Evolutionary conservation across 345 rosid genomes (phyloP).

Genomic region (Eucalyptus tenuipes): DNA sequence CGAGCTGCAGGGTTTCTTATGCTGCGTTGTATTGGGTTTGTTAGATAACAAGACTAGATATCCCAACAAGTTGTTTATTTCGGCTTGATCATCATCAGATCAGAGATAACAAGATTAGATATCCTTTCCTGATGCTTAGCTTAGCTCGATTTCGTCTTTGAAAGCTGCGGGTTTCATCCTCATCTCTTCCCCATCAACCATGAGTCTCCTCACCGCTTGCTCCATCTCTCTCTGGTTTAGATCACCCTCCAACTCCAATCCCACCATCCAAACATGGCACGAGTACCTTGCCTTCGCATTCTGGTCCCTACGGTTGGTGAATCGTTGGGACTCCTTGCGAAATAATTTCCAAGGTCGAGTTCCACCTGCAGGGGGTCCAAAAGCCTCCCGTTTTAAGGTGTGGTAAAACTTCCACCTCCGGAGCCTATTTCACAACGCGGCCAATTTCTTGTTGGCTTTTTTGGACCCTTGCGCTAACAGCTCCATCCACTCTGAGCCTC

Average conservation of each 20-base stretch:
- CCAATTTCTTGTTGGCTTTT: not conserved
- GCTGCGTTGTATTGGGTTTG: not conserved
- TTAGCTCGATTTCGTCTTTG: not conserved
- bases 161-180: not conserved
- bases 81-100: not conserved
- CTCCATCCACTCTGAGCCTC: not conserved
- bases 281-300: too few species aligned
- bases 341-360: not conserved
- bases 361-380: not conserved
- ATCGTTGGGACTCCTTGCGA: not conserved
- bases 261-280: not conserved
- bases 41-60: not conserved
- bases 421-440: not conserved
- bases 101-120: not conserved
- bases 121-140: not conserved
- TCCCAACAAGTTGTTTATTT: not conserved
- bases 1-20: not conserved
- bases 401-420: not conserved
- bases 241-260: not conserved
- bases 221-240: not conserved
- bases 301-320: not conserved
- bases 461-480: not conserved
- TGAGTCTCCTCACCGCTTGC: not conserved
- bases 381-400: not conserved
- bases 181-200: not conserved